These are phyloP conservation scores for Paramecium biaurelia DNA, from an alignment of 73 alveolate genomes.

Conservation along the genomic window DNA sequence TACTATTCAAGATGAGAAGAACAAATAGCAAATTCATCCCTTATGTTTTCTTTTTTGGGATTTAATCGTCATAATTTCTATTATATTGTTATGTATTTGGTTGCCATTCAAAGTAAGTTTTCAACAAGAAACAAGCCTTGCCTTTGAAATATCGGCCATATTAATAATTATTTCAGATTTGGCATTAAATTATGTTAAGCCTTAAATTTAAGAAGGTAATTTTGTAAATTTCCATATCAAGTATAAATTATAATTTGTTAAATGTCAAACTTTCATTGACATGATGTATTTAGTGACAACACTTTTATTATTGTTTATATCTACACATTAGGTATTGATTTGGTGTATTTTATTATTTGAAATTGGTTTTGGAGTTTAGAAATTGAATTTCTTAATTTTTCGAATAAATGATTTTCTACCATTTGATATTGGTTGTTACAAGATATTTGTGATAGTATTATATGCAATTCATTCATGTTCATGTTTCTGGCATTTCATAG, in stretches of 20 bases:
- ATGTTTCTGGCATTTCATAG: conserved; percentile 21
- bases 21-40: background rate
- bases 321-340: background rate
- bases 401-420: background rate
- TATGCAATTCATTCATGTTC: background rate
- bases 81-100: background rate
- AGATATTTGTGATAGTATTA: background rate
- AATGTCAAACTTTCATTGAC: background rate
- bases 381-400: background rate
- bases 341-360: background rate
- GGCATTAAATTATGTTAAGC: background rate
- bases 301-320: background rate
- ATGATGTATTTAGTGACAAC: background rate
- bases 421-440: background rate
- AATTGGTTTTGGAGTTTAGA: background rate
- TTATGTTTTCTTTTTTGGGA: background rate
- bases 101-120: background rate
- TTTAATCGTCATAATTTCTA: background rate
- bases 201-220: background rate
- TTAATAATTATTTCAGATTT: background rate
- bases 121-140: background rate
- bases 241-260: background rate
- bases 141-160: background rate
- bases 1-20: background rate
- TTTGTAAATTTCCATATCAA: background rate